A percentile compares a stretch with the other conserved stretches of the same genome.
Conservation (phyloP, 768 basidiomycete species). For the Leccinum rimulosum region DNA sequence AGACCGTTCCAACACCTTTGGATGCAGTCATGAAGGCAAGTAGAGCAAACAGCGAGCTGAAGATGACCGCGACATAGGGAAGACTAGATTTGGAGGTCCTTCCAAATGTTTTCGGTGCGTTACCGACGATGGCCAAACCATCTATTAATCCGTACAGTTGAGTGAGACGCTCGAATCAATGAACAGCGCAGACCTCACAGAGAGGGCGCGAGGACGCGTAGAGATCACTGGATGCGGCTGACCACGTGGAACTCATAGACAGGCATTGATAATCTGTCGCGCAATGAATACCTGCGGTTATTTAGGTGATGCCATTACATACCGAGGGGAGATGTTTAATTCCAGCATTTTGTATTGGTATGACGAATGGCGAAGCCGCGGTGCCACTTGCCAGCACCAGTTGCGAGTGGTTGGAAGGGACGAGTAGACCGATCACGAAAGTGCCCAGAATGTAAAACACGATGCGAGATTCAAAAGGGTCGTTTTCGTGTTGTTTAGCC, state of each 20-base stretch:
- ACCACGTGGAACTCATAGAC: slow-evolving; percentile 89
- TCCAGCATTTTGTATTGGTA: no score
- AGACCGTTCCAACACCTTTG: slow-evolving; percentile 66
- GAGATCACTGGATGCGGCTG: slow-evolving; percentile 84
- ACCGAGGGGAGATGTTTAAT: slow-evolving; percentile 24
- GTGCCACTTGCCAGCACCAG: no score
- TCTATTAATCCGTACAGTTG: not conserved
- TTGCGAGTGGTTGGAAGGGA: slow-evolving; percentile 33
- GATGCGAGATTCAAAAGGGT: no score
- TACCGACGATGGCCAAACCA: slow-evolving; percentile 45
- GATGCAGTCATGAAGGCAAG: slow-evolving; percentile 81
- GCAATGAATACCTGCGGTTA: not conserved
- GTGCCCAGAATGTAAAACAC: slow-evolving; percentile 73
- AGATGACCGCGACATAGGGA: slow-evolving; percentile 69
- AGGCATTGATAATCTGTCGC: slow-evolving; percentile 71
- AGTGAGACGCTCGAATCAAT: not conserved
- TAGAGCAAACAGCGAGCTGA: slow-evolving; percentile 63
- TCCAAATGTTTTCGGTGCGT: slow-evolving; percentile 80
- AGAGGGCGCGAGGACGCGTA: slow-evolving; percentile 88
- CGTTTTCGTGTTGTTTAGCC: no score
- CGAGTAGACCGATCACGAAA: slow-evolving; percentile 77
- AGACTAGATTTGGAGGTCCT: slow-evolving; percentile 69
- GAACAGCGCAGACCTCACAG: slow-evolving; percentile 45
- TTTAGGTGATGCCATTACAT: slow-evolving; percentile 24
- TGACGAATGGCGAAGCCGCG: no score